Evolutionary conservation across 2,329 filamentous ascomycete genomes (phyloP).

Genomic region (Raffaelea arxii): DNA sequence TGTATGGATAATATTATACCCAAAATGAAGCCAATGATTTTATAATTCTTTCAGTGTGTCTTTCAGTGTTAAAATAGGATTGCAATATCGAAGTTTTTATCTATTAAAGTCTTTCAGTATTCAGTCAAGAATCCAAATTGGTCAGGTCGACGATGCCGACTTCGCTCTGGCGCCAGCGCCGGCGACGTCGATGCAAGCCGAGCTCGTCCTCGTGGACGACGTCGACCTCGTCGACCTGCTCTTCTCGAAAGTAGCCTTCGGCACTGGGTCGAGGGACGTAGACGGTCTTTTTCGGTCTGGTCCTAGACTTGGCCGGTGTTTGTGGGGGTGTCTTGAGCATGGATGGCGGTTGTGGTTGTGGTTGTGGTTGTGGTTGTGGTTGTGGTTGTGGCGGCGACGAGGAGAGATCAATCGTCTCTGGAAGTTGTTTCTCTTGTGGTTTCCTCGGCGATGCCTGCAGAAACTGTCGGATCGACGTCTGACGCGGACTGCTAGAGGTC

Average conservation of each 20-base stretch:
- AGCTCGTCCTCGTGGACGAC: constrained; percentile 10
- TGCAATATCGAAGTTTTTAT: no score
- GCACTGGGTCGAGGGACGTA: constrained; percentile 17
- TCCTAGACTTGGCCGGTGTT: not conserved
- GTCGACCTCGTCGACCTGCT: constrained; percentile 13
- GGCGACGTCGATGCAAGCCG: not conserved
- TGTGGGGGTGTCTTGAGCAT: not conserved
- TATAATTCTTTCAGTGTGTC: no score
- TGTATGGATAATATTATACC: no score
- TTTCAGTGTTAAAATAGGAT: no score
- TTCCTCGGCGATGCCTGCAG: not conserved
- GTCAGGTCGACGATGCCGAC: constrained; percentile 6
- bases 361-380: not conserved
- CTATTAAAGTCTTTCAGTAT: no score
- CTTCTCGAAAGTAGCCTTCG: constrained; percentile 18
- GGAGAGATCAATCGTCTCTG: no score
- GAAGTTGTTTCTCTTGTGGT: no score
- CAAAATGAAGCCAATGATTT: no score
- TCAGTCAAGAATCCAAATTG: not conserved
- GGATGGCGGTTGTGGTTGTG: no score
- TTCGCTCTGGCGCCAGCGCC: constrained; percentile 5
- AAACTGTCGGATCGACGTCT: constrained; percentile 9
- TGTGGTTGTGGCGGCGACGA: not conserved
- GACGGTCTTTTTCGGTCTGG: not conserved
- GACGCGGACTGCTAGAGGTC: constrained; percentile 1